Conservation (phyloP, 441 rosid genomes). For the Mallotus repandus region DNA sequence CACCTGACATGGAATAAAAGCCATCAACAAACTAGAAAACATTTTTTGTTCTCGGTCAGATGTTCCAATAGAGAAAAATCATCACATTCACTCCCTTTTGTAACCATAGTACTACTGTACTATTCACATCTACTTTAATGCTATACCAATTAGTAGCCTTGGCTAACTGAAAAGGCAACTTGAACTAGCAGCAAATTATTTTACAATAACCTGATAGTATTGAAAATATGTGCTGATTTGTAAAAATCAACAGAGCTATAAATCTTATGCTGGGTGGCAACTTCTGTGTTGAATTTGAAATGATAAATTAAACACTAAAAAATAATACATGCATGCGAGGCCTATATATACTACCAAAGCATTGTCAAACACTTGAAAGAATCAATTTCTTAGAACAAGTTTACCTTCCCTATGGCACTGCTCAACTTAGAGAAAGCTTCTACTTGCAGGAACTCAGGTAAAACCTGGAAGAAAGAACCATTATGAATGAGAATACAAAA, state of each 20-base stretch:
- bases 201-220: not conserved
- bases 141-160: not conserved
- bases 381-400: not conserved
- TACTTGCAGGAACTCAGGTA: constrained; percentile 93
- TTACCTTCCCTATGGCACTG: constrained; percentile 94
- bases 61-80: not conserved
- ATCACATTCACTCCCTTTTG: not conserved
- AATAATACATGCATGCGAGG: not conserved
- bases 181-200: not conserved
- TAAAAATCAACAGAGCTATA: not conserved
- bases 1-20: constrained; percentile 48
- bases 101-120: not conserved
- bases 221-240: not conserved
- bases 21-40: not conserved
- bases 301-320: not conserved
- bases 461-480: constrained; percentile 30
- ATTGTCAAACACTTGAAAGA: not conserved
- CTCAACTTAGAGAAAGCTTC: constrained; percentile 97
- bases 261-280: not conserved
- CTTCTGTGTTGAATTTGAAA: not conserved
- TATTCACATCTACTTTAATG: not conserved
- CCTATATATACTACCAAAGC: not conserved
- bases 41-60: constrained; percentile 1
- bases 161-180: constrained; percentile 1
- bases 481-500: not conserved